A percentile compares a stretch with the other conserved stretches of the same genome.
Conservation (phyloP, 2,329 filamentous ascomycete species). For the Plectosphaerella cucumerina region DNA sequence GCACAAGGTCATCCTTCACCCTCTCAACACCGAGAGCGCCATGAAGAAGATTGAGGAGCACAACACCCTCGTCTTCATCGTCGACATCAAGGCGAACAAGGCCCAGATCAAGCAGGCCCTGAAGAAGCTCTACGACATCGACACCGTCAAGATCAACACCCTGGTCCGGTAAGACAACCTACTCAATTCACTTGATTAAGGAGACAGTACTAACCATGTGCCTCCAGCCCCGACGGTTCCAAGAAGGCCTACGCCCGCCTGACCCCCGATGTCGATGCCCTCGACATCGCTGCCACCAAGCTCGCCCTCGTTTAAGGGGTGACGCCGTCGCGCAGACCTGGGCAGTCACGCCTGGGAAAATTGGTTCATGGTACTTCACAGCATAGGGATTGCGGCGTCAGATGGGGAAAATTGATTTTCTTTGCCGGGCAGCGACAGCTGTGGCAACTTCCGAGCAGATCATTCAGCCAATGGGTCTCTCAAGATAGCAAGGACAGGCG, state of each 20-base stretch:
- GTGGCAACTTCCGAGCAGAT: not conserved
- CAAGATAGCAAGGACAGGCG: not conserved
- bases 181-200: conserved; percentile 11
- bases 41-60: conserved; percentile 99
- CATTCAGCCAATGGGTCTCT: not conserved
- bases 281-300: conserved; percentile 99
- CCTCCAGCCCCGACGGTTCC: conserved; percentile 76
- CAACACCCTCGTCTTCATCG: conserved; percentile 98
- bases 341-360: not conserved
- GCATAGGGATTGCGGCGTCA: conserved; percentile 15
- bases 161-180: conserved; percentile 74
- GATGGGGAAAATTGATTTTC: conserved; percentile 4
- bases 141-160: conserved; percentile 98
- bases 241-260: conserved; percentile 99
- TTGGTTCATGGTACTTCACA: conserved; percentile 10
- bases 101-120: conserved; percentile 96
- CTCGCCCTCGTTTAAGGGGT: conserved; percentile 84
- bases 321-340: not conserved
- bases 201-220: conserved; percentile 11
- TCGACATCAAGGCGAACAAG: conserved; percentile 98
- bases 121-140: conserved; percentile 99
- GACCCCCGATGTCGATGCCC: conserved; percentile 93
- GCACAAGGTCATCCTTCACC: conserved; percentile 97
- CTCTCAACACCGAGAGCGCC: conserved; percentile 98
- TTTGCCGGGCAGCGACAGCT: not conserved